Percentiles rank a stretch among this genome's conserved stretches.
phyloP scores from a whole-genome alignment of 345 rosid species.

The Gossypium stocksii region DNA sequence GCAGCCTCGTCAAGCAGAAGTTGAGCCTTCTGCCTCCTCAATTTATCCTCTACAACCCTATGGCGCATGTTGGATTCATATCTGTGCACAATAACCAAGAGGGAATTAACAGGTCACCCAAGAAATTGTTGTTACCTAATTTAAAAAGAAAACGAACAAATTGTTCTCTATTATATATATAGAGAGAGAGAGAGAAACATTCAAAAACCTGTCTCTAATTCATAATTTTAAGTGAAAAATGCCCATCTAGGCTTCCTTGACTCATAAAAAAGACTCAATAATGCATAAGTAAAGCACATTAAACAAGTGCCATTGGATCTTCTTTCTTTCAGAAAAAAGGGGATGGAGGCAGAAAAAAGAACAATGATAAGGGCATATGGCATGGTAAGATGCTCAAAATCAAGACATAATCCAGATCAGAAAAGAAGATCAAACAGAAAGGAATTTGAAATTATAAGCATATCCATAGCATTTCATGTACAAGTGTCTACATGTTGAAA shows the following conservation, averaged over 20 bases:
- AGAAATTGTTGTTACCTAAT: not conserved
- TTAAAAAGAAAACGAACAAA: not conserved
- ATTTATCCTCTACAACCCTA: conserved; percentile 83
- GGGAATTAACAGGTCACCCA: conserved; percentile 16
- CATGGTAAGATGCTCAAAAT: not conserved
- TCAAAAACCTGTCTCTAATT: not conserved
- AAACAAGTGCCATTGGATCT: not conserved
- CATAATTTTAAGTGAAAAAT: not conserved
- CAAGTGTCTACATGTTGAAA: not conserved
- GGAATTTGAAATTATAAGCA: not conserved
- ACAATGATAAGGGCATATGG: not conserved
- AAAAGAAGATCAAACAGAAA: not conserved
- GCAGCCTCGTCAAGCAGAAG: conserved; percentile 95
- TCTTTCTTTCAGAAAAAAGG: not conserved
- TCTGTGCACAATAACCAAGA: conserved; percentile 35
- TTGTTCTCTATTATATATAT: not conserved
- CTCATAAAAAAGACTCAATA: not conserved
- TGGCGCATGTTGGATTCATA: conserved; percentile 64
- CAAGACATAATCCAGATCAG: not conserved
- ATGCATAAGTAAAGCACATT: not conserved
- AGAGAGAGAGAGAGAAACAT: not conserved
- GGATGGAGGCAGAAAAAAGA: not conserved
- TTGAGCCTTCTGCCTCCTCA: conserved; percentile 94
- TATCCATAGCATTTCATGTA: not conserved
- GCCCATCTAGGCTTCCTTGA: not conserved